Evolutionary conservation across 2,329 filamentous ascomycete species (phyloP), one percentile per base, ranked within the genome.

Genomic region (Helotiales sp.): DNA sequence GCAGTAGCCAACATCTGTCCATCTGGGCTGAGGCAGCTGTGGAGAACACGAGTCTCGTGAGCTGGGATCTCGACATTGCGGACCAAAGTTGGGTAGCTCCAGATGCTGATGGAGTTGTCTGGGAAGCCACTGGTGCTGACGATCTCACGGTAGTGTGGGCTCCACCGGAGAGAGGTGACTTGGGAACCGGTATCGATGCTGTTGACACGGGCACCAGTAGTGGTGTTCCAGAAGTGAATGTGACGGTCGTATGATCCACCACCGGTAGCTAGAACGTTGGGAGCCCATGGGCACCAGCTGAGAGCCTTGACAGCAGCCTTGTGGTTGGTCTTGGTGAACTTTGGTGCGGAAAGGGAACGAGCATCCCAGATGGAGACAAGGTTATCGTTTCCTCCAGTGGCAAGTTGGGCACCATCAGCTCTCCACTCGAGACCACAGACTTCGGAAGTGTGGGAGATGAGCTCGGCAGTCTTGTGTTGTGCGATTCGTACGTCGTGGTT

Each of bases 211-310:
- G 96, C 95, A 69, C 96, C 96, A 4, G 95, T 97, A 24, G 96
- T 98, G 55, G 94, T 96, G 87, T 99, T 99, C 96, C 96, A 99
- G 88, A 99, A 99, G 85, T 99, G 96, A 80, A 99, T 99, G 82
- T 97, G 92, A 74, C 93, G 92, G 79, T 99, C 96, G 80, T 97
- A 96, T 50, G 93, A 96, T 74, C 96, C 96, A 77, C 96, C 96
- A 65, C 96, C 96, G 50, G 96, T 98, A 66, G 96, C 96, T 57
- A 99, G 91, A 59, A 98, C 89, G 85, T 97, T 98, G 81, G 93
- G 89, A 83, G 97, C 96, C 96, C 96, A 99, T 50, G 96, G 96
- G 86, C 96, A 99, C 96, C 96, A 99, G 71, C 93, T 92, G 54
- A 99, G 88, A 67, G 96, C 96, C 88, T 99, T 99, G 82, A 99